Base-by-base conservation (phyloP, 257 asterid genomes). In the Scutellaria galericulata region DNA sequence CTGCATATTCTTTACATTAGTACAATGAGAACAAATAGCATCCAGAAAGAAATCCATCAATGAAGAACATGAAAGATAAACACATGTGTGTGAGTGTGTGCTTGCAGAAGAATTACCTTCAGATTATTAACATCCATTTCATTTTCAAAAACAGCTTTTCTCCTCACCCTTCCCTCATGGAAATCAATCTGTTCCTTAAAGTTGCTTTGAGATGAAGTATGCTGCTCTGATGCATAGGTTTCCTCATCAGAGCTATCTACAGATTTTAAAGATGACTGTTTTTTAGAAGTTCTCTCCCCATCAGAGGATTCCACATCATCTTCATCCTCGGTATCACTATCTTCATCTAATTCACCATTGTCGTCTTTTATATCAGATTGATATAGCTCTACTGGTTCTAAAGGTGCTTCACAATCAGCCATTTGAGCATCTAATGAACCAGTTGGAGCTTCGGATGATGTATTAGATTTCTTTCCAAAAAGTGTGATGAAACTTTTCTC, bases 111-210 rank as follows among this genome's bases (percentile, higher is more conserved):
- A 64, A 65, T 48, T 83, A 89, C 96, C 96, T 81, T 73, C 37
- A 59, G 75, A 71, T 81, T 75, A 70, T 80, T 84, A 51, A 69
- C 48, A 62, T 84, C 87, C 78, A 65, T 70, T 62, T 83, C 97
- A 85, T 87, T 80, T 70, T 58, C 89, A 82, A 91, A 95, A 76
- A 88, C 81, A 74, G 96, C 97, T 89, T 83, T 90, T 78, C 99
- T 92, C 78, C 99, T 87, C 89, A 83, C 79, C 83, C 99, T 92
- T 83, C 97, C 97, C 5, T 83, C 97, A 71, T 74, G 84, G 69
- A 83, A 58, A 79, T 88, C 97, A 76, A 81, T 67, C 48, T 85
- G 83, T 76, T 91, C 98, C 63, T 70, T 73, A 13, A 86, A 73
- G 70, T 82, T 72, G 82, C 67, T 56, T 69, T 66, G 66, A 14